Conservation (phyloP, 345 rosid species). For the Citrus glauca region DNA sequence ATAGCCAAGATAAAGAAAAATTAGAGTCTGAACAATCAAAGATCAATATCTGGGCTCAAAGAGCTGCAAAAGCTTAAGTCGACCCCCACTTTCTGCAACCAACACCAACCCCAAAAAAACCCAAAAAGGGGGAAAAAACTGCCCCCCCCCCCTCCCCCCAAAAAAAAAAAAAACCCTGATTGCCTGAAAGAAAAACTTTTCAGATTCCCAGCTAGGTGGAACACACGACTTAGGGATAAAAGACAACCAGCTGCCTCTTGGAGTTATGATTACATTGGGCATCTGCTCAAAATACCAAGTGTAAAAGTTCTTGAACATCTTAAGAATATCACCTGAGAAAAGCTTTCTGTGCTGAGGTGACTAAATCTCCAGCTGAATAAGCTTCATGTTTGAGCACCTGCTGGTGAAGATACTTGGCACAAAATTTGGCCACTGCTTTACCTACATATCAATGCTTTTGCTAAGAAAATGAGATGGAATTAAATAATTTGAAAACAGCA, state of each 20-base stretch:
- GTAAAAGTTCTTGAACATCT: not conserved
- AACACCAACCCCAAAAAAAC: too few species aligned
- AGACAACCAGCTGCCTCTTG: slow-evolving; percentile 1
- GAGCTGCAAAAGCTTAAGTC: not conserved
- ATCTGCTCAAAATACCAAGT: not conserved
- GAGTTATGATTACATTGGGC: not conserved
- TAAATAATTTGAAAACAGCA: not conserved
- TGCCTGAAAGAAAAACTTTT: not conserved
- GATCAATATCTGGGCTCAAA: not conserved
- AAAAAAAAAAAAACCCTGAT: too few species aligned
- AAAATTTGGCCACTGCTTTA: slow-evolving; percentile 79
- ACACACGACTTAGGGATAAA: not conserved
- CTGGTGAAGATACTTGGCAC: slow-evolving; percentile 80
- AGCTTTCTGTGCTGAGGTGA: slow-evolving; percentile 58
- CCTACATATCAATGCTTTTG: slow-evolving; percentile 36
- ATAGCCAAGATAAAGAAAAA: not conserved
- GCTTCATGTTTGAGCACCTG: slow-evolving; percentile 65
- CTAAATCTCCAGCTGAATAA: slow-evolving; percentile 65
- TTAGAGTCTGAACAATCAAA: not conserved
- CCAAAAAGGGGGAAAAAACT: too few species aligned
- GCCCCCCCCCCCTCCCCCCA: fast-evolving
- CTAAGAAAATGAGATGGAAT: not conserved
- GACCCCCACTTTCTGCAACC: too few species aligned
- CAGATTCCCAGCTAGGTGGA: slow-evolving; percentile 5
- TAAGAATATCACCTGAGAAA: slow-evolving; percentile 56